Base-by-base conservation (phyloP, 1,139 yeast species). In the Blastobotrys arbuscula region DNA sequence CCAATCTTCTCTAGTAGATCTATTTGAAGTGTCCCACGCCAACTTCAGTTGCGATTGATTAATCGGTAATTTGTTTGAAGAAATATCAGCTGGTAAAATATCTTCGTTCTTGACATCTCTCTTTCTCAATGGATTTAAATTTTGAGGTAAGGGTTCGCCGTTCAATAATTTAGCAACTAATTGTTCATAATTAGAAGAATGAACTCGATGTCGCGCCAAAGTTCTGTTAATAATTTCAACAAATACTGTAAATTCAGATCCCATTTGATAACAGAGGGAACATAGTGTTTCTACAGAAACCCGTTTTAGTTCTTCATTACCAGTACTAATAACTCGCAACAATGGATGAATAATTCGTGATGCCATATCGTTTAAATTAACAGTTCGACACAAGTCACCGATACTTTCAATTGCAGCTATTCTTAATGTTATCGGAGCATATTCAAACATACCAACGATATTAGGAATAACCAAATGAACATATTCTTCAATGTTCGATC, bases 1-100 rank as follows among this genome's bases (percentile, higher is more conserved):
- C 98, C 98, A 94, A 59, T 92, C 98, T 60, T 90, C 98, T 57
- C 84, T 81, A 0, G 97, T 88, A 41, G 95, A 77, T 55, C 94
- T 78, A 57, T 88, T 92, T 26, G 85, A 80, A 16, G 96, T 85
- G 59, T 89, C 96, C 98, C 98, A 94, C 1, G 94, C 89, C 42
- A 79, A 77, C 59, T 86, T 84, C 55, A 86, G 71, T 5, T 82
- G 83, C 48, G 78, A 81, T 54, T 85, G 90, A 57, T 86, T 84
- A 13, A 86, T 88, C 0, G 95, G 90, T 10, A 90, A 71, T 59
- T 87, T 88, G 59, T 82, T 81, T 1, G 84, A 79, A 56, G 82
- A 76, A 50, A 84, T 90, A 42, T 82, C 81, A 36, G 85, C 87
- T 1, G 79, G 76, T 8, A 76, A 68, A 39, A 83, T 85, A 47